Conservation (phyloP, 805 yeast species). For the Candida schatavii region DNA sequence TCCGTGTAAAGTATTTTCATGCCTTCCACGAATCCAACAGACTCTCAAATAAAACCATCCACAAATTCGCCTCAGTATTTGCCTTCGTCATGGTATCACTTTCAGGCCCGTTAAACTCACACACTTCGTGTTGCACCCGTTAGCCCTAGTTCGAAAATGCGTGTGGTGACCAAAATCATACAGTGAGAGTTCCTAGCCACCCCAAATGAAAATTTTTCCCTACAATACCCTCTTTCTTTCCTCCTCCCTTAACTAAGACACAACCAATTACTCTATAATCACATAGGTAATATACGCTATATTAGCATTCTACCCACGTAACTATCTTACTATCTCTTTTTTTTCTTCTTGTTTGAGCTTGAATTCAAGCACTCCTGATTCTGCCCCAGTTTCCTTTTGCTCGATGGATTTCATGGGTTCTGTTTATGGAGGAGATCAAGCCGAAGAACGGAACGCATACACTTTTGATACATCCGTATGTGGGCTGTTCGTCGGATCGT, state of each 20-base stretch:
- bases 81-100: no score
- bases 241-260: no score
- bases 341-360: background rate
- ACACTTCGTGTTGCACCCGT: no score
- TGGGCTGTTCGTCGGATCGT: conserved; percentile 45
- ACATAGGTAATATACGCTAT: background rate
- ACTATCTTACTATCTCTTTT: background rate
- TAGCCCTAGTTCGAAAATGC: no score
- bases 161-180: no score
- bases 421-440: conserved; percentile 61
- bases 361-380: conserved; percentile 48
- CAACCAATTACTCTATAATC: conserved; percentile 1
- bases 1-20: no score
- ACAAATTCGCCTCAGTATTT: no score
- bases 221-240: background rate
- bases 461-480: conserved; percentile 49
- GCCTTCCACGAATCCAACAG: no score
- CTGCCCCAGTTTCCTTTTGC: conserved; percentile 56
- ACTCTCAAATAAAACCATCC: no score
- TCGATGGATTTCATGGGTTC: conserved; percentile 56
- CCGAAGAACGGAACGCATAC: conserved; percentile 33
- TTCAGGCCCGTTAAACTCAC: no score
- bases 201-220: background rate
- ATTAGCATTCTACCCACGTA: background rate
- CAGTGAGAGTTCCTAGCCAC: background rate